A percentile compares a stretch with the other conserved stretches of the same genome.
Evolutionary conservation across 192 early-diverging fungal species (phyloP).

Genomic region (Funneliformis mosseae): DNA sequence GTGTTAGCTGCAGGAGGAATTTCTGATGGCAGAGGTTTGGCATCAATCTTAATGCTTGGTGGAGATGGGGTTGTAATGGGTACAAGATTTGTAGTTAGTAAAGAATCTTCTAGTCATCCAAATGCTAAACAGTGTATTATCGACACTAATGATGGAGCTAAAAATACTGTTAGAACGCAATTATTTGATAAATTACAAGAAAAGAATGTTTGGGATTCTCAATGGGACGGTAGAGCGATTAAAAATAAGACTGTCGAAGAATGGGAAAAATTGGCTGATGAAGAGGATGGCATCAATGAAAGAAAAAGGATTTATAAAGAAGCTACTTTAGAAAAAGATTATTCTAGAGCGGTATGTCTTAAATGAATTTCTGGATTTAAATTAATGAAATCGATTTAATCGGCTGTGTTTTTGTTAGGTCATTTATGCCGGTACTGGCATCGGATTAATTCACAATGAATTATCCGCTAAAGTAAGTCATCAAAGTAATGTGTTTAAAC

Average conservation of each 20-base stretch:
- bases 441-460: not conserved
- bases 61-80: constrained; percentile 51
- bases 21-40: constrained; percentile 26
- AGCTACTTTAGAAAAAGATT: not conserved
- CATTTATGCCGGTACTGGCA: not conserved
- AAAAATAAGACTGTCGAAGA: constrained; percentile 38
- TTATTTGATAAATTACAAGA: constrained; percentile 50
- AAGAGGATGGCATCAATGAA: not conserved
- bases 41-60: constrained; percentile 38
- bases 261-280: constrained; percentile 11
- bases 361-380: not conserved
- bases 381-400: not conserved
- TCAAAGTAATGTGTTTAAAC: not conserved
- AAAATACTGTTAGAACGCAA: constrained; percentile 42
- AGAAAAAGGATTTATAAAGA: not conserved
- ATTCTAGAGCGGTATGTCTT: not conserved
- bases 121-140: constrained; percentile 45
- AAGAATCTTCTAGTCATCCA: constrained; percentile 34
- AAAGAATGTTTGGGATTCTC: constrained; percentile 39
- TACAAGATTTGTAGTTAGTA: constrained; percentile 45
- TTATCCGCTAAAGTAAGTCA: not conserved
- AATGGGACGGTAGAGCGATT: constrained; percentile 40
- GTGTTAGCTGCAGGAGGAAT: constrained; percentile 44
- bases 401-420: not conserved
- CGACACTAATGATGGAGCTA: constrained; percentile 42